Evolutionary conservation across 768 basidiomycete genomes (phyloP).

Genomic region (Paxillus involutus): DNA sequence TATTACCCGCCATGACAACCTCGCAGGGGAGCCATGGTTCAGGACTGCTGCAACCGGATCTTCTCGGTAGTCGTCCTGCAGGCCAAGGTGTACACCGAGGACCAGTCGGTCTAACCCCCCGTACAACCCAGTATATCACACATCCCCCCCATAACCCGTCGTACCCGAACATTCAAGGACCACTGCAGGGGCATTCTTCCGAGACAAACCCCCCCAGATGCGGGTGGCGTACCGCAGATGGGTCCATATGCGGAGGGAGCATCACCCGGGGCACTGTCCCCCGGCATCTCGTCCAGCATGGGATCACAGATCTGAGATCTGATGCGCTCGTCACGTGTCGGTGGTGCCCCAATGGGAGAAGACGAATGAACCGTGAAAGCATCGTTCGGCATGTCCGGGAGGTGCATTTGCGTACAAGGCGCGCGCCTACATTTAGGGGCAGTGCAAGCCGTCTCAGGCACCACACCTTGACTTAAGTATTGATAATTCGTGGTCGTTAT

Average conservation of each 20-base stretch:
- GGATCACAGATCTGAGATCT: neutral
- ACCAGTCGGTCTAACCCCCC: neutral
- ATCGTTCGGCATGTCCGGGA: constrained; percentile 17
- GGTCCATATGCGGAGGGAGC: neutral
- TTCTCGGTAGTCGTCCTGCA: no score
- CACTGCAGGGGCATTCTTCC: no score
- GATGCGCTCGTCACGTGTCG: neutral
- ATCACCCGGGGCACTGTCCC: constrained; percentile 3
- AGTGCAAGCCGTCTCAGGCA: no score
- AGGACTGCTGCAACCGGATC: no score
- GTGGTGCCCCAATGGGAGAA: constrained; percentile 3
- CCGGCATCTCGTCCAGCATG: constrained; percentile 9
- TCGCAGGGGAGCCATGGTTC: no score
- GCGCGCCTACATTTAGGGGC: neutral
- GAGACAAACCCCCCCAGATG: neutral
- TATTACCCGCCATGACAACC: no score
- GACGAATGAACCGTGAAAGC: constrained; percentile 10
- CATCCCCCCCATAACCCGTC: no score
- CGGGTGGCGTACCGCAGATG: constrained; percentile 5
- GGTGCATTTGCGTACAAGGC: constrained; percentile 12
- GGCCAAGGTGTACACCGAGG: no score
- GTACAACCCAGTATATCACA: no score
- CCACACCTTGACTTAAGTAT: no score
- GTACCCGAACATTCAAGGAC: no score
- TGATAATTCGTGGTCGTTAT: no score